A percentile compares a stretch with the other conserved stretches of the same genome.
Evolutionary conservation across 208 protist species (phyloP).

Genomic region (Wallacemonas rigidus): DNA sequence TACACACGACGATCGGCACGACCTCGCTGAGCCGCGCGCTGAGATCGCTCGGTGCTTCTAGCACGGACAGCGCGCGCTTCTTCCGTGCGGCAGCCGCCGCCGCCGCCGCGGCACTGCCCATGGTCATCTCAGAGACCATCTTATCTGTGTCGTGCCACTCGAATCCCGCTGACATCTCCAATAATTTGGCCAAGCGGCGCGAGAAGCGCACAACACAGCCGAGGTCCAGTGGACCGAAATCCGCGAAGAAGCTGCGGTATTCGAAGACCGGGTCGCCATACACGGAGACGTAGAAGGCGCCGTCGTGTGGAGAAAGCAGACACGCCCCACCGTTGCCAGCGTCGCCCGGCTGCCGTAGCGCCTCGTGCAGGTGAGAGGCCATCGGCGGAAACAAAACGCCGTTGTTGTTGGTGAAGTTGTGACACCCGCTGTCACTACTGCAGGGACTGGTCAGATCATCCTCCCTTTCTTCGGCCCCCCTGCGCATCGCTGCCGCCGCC

Average conservation of each 20-base stretch:
- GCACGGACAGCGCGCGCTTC: not conserved
- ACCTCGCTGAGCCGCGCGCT: not conserved
- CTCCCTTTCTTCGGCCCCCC: not conserved
- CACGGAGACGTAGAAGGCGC: constrained; percentile 50
- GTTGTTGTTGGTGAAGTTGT: not conserved
- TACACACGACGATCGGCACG: constrained; percentile 57
- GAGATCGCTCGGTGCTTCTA: not conserved
- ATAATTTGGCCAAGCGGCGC: constrained; percentile 43
- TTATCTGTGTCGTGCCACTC: constrained; percentile 19
- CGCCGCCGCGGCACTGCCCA: constrained; percentile 1
- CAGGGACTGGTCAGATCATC: not conserved
- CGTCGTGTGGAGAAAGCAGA: constrained; percentile 21
- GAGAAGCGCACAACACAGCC: constrained; percentile 73
- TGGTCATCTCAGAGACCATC: constrained; percentile 27
- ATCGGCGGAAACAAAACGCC: not conserved
- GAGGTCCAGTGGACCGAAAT: constrained; percentile 94
- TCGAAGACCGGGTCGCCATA: constrained; percentile 43
- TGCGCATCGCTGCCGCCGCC: not conserved
- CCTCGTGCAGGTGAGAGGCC: constrained; percentile 4
- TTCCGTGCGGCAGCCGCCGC: constrained; percentile 1
- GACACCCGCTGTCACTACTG: not conserved
- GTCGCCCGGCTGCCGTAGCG: not conserved
- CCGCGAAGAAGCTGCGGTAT: constrained; percentile 92
- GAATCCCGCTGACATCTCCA: constrained; percentile 32
- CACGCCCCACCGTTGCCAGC: constrained; percentile 5